These are phyloP conservation scores for Tillandsia fasciculata DNA, from an alignment of 176 grass and related monocot species.

Conservation along the genomic window DNA sequence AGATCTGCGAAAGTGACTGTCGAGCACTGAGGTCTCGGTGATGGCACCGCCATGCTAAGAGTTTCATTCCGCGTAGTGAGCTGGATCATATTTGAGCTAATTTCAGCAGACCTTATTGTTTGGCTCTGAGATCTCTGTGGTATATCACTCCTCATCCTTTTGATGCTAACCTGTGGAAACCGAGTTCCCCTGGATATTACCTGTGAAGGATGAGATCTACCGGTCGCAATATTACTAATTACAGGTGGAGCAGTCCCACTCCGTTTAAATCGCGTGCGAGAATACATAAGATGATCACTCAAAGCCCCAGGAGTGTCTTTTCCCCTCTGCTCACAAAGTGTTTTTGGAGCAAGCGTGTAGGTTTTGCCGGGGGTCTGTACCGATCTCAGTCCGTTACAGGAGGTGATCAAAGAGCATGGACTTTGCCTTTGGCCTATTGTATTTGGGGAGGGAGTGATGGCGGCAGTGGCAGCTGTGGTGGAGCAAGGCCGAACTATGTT, in stretches of 20 bases:
- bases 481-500: constrained; percentile 20
- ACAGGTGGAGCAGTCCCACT: not conserved
- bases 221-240: not conserved
- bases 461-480: not conserved
- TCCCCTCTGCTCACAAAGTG: not conserved
- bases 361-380: constrained; percentile 4
- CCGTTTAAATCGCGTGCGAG: constrained; percentile 12
- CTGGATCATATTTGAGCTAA: constrained; percentile 19
- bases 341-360: not conserved
- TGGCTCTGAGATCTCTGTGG: constrained; percentile 48
- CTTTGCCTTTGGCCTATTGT: not conserved
- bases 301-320: not conserved
- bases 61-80: constrained; percentile 15
- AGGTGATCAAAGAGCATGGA: not conserved
- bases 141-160: constrained; percentile 19
- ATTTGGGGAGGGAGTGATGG: not conserved
- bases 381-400: constrained; percentile 4
- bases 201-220: not conserved
- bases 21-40: constrained; percentile 23
- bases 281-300: constrained; percentile 19
- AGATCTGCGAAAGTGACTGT: constrained; percentile 31
- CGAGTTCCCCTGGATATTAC: constrained; percentile 2
- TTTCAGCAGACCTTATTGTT: constrained; percentile 8
- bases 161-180: constrained; percentile 2
- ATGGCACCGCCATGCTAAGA: constrained; percentile 16